These are phyloP conservation scores for Fusarium redolens DNA, from an alignment of 2,329 filamentous ascomycete species.

Conservation along the genomic window DNA sequence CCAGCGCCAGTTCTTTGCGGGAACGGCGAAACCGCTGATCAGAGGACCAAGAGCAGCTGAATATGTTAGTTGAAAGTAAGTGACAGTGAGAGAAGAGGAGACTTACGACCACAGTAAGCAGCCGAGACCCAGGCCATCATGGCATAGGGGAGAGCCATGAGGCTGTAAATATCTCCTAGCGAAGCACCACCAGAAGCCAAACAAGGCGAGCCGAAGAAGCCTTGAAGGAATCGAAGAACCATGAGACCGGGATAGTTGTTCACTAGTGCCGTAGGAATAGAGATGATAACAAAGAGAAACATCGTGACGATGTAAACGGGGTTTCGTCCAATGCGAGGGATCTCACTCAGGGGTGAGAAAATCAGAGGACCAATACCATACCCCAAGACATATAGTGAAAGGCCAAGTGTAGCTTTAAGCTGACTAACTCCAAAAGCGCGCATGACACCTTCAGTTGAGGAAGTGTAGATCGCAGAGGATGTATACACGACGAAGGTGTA, in stretches of 20 bases:
- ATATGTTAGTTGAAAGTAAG: not conserved
- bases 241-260: conserved; percentile 72
- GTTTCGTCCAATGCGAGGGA: conserved; percentile 74
- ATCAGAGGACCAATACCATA: conserved; percentile 73
- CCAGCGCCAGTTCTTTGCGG: conserved; percentile 71
- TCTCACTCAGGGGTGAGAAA: conserved; percentile 74
- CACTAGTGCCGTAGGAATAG: conserved; percentile 71
- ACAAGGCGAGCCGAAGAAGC: conserved; percentile 74
- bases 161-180: conserved; percentile 64
- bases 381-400: conserved; percentile 72
- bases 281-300: conserved; percentile 74
- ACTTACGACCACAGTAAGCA: conserved; percentile 60
- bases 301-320: conserved; percentile 76
- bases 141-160: conserved; percentile 67
- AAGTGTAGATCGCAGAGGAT: conserved; percentile 60
- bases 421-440: conserved; percentile 63
- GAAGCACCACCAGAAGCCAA: conserved; percentile 69
- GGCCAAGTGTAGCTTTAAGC: conserved; percentile 65
- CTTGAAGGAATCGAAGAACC: conserved; percentile 72
- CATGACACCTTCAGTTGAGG: conserved; percentile 61
- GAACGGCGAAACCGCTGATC: conserved; percentile 69
- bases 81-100: too few species aligned
- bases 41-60: conserved; percentile 68
- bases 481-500: conserved; percentile 72
- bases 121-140: conserved; percentile 69